Evolutionary conservation across 345 rosid species (phyloP).

Genomic region (Cardiospermum halicacabum): DNA sequence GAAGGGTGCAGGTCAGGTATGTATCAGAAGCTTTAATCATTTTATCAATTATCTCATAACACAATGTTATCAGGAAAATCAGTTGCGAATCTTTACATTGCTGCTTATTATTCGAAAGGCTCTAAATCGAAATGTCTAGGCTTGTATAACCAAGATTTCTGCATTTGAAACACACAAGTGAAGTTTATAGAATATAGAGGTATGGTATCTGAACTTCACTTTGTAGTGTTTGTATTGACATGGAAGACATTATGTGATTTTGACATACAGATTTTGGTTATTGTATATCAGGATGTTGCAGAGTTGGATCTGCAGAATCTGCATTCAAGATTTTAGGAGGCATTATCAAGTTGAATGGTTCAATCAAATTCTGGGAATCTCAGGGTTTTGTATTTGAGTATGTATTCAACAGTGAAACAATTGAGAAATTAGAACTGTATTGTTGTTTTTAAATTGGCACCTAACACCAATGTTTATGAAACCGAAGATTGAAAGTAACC

Average conservation of each 20-base stretch:
- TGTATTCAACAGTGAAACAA: neutral
- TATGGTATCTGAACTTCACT: neutral
- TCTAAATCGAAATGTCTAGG: too few species aligned
- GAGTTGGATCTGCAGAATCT: neutral
- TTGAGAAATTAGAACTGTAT: neutral
- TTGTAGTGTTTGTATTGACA: neutral
- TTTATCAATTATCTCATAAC: conserved; percentile 2
- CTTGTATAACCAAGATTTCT: too few species aligned
- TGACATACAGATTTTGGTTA: neutral
- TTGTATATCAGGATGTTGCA: neutral
- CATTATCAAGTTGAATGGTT: neutral
- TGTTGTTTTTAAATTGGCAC: too few species aligned
- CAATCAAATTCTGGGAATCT: too few species aligned
- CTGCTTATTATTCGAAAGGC: conserved; percentile 28
- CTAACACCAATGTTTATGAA: too few species aligned
- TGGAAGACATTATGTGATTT: neutral
- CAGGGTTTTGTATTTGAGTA: neutral
- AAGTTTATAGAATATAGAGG: conserved; percentile 31
- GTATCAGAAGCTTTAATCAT: conserved; percentile 11
- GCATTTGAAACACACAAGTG: too few species aligned
- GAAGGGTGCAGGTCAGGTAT: conserved; percentile 33
- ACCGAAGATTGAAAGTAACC: too few species aligned
- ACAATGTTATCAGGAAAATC: neutral
- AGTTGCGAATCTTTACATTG: conserved; percentile 10
- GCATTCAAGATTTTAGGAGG: neutral